Evolutionary conservation across 108 stramenopile genomes (phyloP).

Genomic region (Skeletonema tropicum): DNA sequence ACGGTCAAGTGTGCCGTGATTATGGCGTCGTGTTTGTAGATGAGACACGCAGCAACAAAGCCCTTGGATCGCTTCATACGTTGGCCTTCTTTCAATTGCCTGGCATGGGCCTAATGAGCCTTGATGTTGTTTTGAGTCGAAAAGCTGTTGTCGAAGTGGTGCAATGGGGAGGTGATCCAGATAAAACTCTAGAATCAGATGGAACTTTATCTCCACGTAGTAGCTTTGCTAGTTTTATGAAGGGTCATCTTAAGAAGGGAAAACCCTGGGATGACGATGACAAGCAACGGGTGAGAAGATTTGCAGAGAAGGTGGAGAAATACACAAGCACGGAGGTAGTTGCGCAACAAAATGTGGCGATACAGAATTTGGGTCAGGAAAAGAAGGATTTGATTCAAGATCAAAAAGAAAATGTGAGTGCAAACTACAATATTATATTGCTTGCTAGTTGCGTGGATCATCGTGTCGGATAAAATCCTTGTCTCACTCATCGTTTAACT

Average conservation of each 20-base stretch:
- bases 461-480: background rate
- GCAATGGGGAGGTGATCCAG: constrained; percentile 43
- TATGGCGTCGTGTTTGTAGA: constrained; percentile 29
- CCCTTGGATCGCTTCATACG: constrained; percentile 17
- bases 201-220: constrained; percentile 34
- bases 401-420: background rate
- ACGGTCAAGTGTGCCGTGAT: constrained; percentile 24
- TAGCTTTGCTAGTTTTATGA: constrained; percentile 25
- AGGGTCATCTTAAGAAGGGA: constrained; percentile 16
- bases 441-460: background rate
- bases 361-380: constrained; percentile 1
- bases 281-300: constrained; percentile 3
- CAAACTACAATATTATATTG: background rate
- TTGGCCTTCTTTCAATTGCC: constrained; percentile 34
- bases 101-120: background rate
- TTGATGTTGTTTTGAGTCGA: constrained; percentile 37
- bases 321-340: constrained; percentile 5
- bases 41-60: constrained; percentile 9
- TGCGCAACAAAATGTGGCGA: background rate
- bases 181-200: constrained; percentile 14
- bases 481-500: background rate
- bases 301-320: constrained; percentile 24
- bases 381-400: constrained; percentile 6
- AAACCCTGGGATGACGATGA: constrained; percentile 32
- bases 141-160: constrained; percentile 23